Evolutionary conservation across 2,329 filamentous ascomycete species (phyloP).

Genomic region (Dryadomyces sulphureus): DNA sequence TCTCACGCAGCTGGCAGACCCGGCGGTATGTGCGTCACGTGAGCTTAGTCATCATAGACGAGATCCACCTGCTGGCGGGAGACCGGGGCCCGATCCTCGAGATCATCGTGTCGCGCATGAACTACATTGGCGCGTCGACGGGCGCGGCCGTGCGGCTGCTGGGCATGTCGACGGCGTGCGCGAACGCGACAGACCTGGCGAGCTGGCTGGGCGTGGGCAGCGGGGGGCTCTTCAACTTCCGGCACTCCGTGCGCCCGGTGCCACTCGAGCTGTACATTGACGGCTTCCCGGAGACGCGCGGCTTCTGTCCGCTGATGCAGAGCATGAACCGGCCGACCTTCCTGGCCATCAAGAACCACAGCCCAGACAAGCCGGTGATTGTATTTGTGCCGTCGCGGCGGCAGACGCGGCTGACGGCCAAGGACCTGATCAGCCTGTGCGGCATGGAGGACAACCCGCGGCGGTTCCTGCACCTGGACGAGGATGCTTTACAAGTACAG

Average conservation of each 20-base stretch:
- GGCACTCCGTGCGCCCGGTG: constrained; percentile 90
- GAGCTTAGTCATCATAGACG: constrained; percentile 92
- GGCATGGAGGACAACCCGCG: constrained; percentile 97
- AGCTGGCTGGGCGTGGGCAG: constrained; percentile 78
- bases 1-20: constrained; percentile 96
- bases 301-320: constrained; percentile 96
- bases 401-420: constrained; percentile 87
- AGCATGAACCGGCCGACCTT: constrained; percentile 98
- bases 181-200: constrained; percentile 82
- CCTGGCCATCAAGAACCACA: constrained; percentile 90
- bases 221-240: constrained; percentile 79
- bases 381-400: constrained; percentile 93
- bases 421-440: constrained; percentile 92
- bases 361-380: constrained; percentile 91
- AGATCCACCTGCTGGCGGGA: constrained; percentile 93
- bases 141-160: constrained; percentile 78
- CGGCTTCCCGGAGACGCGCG: constrained; percentile 85
- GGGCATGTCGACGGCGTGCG: constrained; percentile 98
- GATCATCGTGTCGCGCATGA: constrained; percentile 91
- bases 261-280: constrained; percentile 95
- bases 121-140: constrained; percentile 92
- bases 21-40: constrained; percentile 92
- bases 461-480: constrained; percentile 79
- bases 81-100: constrained; percentile 95
- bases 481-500: constrained; percentile 82